A percentile compares a stretch with the other conserved stretches of the same genome.
These are phyloP conservation scores for Tulasnella sp. DNA, from an alignment of 768 basidiomycete species.

Conservation along the genomic window DNA sequence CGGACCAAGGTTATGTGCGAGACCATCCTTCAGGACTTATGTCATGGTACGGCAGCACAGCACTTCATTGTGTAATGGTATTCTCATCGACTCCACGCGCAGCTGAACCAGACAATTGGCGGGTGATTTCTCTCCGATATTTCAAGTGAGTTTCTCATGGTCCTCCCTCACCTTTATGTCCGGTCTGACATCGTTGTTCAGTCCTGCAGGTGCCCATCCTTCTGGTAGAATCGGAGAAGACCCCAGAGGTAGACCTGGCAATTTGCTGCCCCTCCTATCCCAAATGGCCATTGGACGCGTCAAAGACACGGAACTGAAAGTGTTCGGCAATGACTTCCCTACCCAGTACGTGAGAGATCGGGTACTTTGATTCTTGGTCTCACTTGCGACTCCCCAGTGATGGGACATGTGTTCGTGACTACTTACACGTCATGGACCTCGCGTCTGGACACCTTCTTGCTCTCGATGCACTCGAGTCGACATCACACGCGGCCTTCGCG, in stretches of 20 bases:
- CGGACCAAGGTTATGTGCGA: constrained; percentile 95
- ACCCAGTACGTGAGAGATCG: constrained; percentile 48
- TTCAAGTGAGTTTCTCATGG: constrained; percentile 66
- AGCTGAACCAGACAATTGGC: constrained; percentile 64
- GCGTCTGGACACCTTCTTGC: constrained; percentile 90
- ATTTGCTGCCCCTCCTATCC: constrained; percentile 82
- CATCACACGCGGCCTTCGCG: constrained; percentile 42
- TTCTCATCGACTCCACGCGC: too few species aligned
- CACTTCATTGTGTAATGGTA: constrained; percentile 19
- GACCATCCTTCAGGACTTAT: constrained; percentile 77
- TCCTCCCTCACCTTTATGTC: background rate
- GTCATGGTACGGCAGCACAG: constrained; percentile 61
- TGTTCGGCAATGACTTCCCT: constrained; percentile 96
- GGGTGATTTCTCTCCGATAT: constrained; percentile 80
- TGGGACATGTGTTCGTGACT: constrained; percentile 96
- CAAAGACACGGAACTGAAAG: constrained; percentile 52
- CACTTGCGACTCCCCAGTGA: constrained; percentile 38
- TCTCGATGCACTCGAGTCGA: constrained; percentile 60
- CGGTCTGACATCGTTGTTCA: constrained; percentile 25
- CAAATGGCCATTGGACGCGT: constrained; percentile 91
- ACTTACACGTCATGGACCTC: constrained; percentile 85
- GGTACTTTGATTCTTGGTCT: background rate
- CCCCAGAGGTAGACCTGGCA: constrained; percentile 88
- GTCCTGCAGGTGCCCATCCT: constrained; percentile 96
- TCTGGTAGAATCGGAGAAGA: constrained; percentile 94